Percentiles rank a stretch among this genome's conserved stretches.
Evolutionary conservation across 805 yeast genomes (phyloP).

Genomic region (Scheffersomyces ergatensis): DNA sequence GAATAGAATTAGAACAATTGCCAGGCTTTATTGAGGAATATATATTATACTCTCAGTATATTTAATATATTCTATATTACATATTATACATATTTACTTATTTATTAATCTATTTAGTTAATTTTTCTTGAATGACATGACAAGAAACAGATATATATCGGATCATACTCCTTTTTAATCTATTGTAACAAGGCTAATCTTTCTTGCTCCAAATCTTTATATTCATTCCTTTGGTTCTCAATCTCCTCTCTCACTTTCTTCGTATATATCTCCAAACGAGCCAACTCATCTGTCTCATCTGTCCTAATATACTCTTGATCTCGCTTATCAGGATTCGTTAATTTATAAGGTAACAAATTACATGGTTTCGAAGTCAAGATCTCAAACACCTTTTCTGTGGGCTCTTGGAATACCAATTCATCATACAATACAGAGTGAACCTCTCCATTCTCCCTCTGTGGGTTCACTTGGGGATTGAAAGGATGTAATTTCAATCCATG

Average conservation of each 20-base stretch:
- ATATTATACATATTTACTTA: slow-evolving; percentile 5
- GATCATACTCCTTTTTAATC: neutral
- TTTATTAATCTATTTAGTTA: neutral
- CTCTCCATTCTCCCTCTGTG: slow-evolving; percentile 40
- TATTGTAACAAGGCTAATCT: slow-evolving; percentile 36
- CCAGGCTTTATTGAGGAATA: slow-evolving; percentile 4
- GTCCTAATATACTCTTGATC: slow-evolving; percentile 41
- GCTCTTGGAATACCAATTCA: slow-evolving; percentile 92
- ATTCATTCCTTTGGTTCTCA: slow-evolving; percentile 38
- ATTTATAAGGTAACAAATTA: slow-evolving; percentile 45
- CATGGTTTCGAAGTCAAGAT: slow-evolving; percentile 68
- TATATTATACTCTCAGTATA: neutral
- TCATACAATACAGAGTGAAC: slow-evolving; percentile 61
- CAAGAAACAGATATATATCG: neutral
- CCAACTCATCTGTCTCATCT: slow-evolving; percentile 40
- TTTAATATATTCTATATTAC: slow-evolving; percentile 5
- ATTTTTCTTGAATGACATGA: neutral
- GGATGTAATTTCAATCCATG: slow-evolving; percentile 94
- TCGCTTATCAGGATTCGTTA: slow-evolving; percentile 29
- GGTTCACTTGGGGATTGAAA: slow-evolving; percentile 47
- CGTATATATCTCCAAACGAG: slow-evolving; percentile 38
- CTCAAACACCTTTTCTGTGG: slow-evolving; percentile 86
- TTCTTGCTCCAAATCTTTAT: slow-evolving; percentile 40
- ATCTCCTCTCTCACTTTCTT: slow-evolving; percentile 38
- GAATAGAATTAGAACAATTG: slow-evolving; percentile 4